Conservation (phyloP, 345 rosid species). For the Arabis alpina region DNA sequence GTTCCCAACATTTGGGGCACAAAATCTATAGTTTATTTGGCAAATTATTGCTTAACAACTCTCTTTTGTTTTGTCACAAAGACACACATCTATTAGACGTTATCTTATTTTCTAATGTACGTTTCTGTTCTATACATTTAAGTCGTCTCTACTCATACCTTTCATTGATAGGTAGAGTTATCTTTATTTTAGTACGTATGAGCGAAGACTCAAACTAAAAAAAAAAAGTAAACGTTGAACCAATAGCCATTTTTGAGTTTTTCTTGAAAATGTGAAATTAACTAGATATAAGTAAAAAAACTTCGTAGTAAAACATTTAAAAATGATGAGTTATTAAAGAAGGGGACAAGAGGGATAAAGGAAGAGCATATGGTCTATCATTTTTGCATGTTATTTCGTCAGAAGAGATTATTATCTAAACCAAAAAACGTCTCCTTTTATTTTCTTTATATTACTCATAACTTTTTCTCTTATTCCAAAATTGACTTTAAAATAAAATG, state of each 20-base stretch:
- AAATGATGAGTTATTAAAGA: conserved; percentile 14
- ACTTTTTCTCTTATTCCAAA: not conserved
- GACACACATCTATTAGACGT: conserved; percentile 11
- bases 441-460: conserved; percentile 2
- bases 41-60: conserved; percentile 5
- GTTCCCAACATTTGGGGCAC: conserved; percentile 16
- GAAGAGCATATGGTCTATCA: conserved; percentile 47
- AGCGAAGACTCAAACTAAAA: not conserved
- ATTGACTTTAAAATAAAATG: not conserved
- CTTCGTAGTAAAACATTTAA: conserved; percentile 15
- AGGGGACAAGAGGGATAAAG: conserved; percentile 45
- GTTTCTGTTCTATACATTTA: not conserved
- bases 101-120: conserved; percentile 11
- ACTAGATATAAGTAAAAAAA: not conserved
- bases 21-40: conserved; percentile 25
- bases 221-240: too few species aligned
- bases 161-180: not conserved
- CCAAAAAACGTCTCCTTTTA: conserved; percentile 21
- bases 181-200: not conserved
- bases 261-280: not conserved
- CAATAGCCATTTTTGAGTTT: not conserved
- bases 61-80: conserved; percentile 27
- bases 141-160: not conserved
- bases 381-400: conserved; percentile 45
- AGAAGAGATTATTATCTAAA: conserved; percentile 35